Conservation (phyloP, 177 flowering plant genomes). For the Vitis hybrid region DNA sequence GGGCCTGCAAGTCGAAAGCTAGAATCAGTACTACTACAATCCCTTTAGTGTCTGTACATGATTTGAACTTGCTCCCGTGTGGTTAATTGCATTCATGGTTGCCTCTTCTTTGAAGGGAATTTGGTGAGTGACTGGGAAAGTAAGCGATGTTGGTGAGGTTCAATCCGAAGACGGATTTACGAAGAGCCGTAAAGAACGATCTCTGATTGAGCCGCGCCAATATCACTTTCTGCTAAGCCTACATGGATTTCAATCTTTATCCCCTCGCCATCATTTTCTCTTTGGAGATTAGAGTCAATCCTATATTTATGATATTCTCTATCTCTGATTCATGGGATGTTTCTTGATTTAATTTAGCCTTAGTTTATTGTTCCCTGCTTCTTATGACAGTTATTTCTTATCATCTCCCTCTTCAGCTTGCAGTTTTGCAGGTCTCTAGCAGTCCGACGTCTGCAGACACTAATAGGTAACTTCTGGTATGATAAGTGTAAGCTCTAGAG, state of each 20-base stretch:
- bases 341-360: too few species aligned
- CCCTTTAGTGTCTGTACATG: neutral
- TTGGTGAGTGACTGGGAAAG: constrained; percentile 20
- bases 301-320: neutral
- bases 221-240: constrained; percentile 64
- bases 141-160: constrained; percentile 99
- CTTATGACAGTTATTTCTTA: neutral
- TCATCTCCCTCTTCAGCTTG: neutral
- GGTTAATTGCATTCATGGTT: neutral
- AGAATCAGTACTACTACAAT: neutral
- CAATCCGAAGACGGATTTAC: constrained; percentile 86
- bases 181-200: constrained; percentile 45
- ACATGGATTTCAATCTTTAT: neutral
- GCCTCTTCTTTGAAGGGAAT: neutral
- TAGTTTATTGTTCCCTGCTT: neutral
- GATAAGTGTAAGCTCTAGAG: too few species aligned
- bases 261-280: neutral
- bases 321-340: neutral
- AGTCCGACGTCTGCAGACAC: too few species aligned
- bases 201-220: constrained; percentile 99
- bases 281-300: neutral
- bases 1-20: constrained; percentile 7
- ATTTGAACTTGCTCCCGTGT: too few species aligned
- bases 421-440: neutral
- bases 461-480: too few species aligned